Conservation (phyloP, 345 rosid species). For the Limnanthes douglasii region DNA sequence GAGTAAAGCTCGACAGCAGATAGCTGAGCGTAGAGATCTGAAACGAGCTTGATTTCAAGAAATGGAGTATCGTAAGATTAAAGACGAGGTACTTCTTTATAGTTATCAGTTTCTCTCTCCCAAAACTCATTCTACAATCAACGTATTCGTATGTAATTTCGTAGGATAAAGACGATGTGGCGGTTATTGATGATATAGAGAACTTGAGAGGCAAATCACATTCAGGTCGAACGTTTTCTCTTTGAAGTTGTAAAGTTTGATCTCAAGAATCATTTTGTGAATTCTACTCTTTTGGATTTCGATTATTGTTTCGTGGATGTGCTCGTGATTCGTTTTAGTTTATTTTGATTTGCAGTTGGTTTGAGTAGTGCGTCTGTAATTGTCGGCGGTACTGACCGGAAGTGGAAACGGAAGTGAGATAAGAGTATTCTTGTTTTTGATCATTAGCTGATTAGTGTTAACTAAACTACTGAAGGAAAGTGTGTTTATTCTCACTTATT, state of each 20-base stretch:
- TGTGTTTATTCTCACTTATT: too few species aligned
- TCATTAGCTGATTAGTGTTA: too few species aligned
- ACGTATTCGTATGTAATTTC: too few species aligned
- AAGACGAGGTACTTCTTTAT: slow-evolving; percentile 41
- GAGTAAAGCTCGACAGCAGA: not conserved
- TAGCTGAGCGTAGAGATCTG: slow-evolving; percentile 15
- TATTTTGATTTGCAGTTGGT: slow-evolving; percentile 17
- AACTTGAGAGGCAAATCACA: slow-evolving; percentile 16
- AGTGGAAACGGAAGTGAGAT: slow-evolving; percentile 81
- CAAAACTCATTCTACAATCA: too few species aligned
- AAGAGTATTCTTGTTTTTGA: not conserved
- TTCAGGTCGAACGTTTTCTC: slow-evolving; percentile 4
- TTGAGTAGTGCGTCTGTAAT: slow-evolving; percentile 21
- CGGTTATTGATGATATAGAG: slow-evolving; percentile 13
- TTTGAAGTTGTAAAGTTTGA: not conserved
- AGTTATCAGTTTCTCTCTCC: not conserved
- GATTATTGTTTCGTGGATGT: not conserved
- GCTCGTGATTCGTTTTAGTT: not conserved
- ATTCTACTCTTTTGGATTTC: not conserved
- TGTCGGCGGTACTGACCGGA: slow-evolving; percentile 24
- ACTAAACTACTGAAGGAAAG: not conserved
- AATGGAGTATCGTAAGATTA: slow-evolving; percentile 78
- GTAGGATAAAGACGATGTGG: slow-evolving; percentile 14
- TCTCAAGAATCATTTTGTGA: not conserved
- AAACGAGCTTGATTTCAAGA: slow-evolving; percentile 6